phyloP scores from a whole-genome alignment of 1,139 yeast species.

The Blastobotrys buckinghamii region DNA sequence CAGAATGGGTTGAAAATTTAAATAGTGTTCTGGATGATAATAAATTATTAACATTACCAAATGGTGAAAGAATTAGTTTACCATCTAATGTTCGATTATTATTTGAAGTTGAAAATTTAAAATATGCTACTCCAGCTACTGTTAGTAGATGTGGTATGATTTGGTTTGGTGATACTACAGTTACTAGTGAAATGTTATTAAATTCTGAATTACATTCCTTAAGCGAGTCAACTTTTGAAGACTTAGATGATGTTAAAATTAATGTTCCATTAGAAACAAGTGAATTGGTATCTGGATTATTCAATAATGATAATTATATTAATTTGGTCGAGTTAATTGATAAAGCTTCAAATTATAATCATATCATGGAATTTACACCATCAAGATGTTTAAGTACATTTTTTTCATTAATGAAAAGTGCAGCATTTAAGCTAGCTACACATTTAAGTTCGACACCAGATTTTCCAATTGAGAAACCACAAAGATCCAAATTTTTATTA shows the following conservation, averaged over 20 bases:
- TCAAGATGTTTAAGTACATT: constrained; percentile 40
- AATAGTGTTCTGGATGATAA: constrained; percentile 92
- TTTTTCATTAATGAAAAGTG: constrained; percentile 28
- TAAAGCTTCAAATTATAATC: constrained; percentile 33
- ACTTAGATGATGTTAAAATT: constrained; percentile 19
- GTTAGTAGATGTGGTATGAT: constrained; percentile 90
- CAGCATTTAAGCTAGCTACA: constrained; percentile 20
- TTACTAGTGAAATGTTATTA: constrained; percentile 30
- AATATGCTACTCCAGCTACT: constrained; percentile 81
- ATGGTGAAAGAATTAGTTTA: constrained; percentile 74
- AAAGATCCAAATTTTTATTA: constrained; percentile 30
- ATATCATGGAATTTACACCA: constrained; percentile 49
- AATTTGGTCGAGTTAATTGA: constrained; percentile 19
- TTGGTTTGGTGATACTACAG: constrained; percentile 49
- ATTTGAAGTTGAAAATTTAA: constrained; percentile 69
- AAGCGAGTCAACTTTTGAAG: constrained; percentile 22
- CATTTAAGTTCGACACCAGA: constrained; percentile 19
- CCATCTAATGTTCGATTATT: constrained; percentile 60
- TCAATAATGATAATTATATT: constrained; percentile 10
- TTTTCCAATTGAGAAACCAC: constrained; percentile 25
- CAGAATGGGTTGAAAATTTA: constrained; percentile 87
- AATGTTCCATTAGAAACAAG: not conserved
- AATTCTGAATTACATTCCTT: constrained; percentile 20
- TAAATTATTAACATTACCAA: constrained; percentile 72
- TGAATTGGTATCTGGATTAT: not conserved